Base-by-base conservation (phyloP, 805 yeast genomes). In the Wickerhamiella vanderwaltii region DNA sequence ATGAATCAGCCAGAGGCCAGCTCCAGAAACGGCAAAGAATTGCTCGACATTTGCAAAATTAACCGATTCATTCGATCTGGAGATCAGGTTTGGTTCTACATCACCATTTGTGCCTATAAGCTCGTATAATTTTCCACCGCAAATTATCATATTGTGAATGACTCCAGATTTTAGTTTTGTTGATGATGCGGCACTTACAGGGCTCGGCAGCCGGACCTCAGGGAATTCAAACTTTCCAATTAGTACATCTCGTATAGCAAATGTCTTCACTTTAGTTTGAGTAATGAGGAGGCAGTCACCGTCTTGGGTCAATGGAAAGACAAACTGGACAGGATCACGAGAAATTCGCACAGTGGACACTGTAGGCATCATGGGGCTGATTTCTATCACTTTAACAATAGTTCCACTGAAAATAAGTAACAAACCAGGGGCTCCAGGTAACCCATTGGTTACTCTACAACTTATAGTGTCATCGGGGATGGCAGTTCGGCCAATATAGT, bases 281-380 rank as follows among this genome's bases (percentile, higher is more conserved):
- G 35, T 16, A 16, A 38, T 12, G 19, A 38, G 4, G 25, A 30
- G 22, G 17, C 28, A 29, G 26, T 38, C 35, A 11, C 41, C 41
- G 15, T 38, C 41, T 12, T 24, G 29, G 17, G 29, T 15, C 6
- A 38, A 19, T 4, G 41, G 35, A 6, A 29, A n/a, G 12, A 30
- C 26, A 17, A 18, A 29, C 13, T 17, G 18, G 5, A 37, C 23
- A 6, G 35, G 41, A 15, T 38, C 32, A 11, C 11, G 18, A 3
- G 35, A 28, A 15, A 29, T 37, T n/a, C 40, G 32, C 6, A 28
- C 9, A n/a, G 40, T 28, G 11, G 40, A 37, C 9, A 37, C 17
- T 16, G 32, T 29, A 11, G 40, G 33, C 33, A 29, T 28, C 26
- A 22, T 37, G 6, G 31, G 17, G 20, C 40, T 37, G 20, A 37